Evolutionary conservation across 1,139 yeast species (phyloP).

Genomic region (Yamadazyma taylorii): DNA sequence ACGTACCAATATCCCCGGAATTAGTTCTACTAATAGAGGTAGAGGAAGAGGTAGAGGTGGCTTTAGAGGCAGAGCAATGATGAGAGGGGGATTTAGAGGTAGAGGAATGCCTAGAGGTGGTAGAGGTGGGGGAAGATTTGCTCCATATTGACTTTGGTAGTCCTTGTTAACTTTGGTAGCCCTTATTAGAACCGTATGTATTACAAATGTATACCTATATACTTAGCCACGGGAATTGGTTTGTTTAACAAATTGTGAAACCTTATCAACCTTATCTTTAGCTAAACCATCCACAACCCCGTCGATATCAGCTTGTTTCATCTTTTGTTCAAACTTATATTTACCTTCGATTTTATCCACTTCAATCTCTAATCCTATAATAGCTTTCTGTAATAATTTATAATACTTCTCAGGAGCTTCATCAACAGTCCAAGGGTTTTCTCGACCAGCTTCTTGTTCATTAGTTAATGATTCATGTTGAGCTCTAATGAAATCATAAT

Average conservation of each 20-base stretch:
- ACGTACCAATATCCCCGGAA: constrained; percentile 79
- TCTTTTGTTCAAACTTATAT: constrained; percentile 62
- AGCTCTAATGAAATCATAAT: constrained; percentile 45
- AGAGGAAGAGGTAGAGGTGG: constrained; percentile 33
- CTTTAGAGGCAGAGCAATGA: constrained; percentile 6
- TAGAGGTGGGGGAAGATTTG: constrained; percentile 15
- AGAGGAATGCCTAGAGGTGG: constrained; percentile 24
- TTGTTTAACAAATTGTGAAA: constrained; percentile 24
- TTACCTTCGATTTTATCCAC: constrained; percentile 53
- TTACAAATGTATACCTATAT: no score
- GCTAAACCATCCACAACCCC: constrained; percentile 55
- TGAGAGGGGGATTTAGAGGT: constrained; percentile 18
- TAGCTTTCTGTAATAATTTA: constrained; percentile 49
- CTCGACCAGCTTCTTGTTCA: constrained; percentile 47
- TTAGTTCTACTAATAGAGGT: constrained; percentile 47
- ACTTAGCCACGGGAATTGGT: constrained; percentile 16
- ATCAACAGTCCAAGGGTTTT: constrained; percentile 52
- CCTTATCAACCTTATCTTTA: constrained; percentile 23
- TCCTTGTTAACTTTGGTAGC: no score
- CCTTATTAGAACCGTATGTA: no score
- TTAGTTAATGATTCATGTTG: constrained; percentile 49
- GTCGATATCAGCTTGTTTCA: constrained; percentile 41
- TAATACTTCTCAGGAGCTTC: constrained; percentile 60
- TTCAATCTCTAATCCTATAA: constrained; percentile 59
- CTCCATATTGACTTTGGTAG: constrained; percentile 22